These are phyloP conservation scores for Exutisphaerella laricina DNA, from an alignment of 2,329 filamentous ascomycete species.

Conservation along the genomic window DNA sequence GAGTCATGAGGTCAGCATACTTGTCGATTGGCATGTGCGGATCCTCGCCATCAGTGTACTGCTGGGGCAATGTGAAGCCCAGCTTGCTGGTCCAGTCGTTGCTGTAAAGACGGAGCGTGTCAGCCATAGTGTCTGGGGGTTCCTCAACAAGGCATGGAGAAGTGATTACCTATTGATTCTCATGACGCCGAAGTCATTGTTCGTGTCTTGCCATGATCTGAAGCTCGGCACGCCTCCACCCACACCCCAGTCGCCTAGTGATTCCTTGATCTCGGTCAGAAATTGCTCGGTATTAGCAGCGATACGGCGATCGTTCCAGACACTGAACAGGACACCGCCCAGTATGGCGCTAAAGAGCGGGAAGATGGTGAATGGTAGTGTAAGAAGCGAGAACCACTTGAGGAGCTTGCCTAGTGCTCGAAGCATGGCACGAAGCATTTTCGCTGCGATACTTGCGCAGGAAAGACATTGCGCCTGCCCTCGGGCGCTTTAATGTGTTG, in stretches of 20 bases:
- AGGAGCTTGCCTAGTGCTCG: constrained; percentile 11
- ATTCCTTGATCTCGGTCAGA: constrained; percentile 15
- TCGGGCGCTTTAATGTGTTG: too few relatives aligned
- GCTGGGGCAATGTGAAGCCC: constrained; percentile 13
- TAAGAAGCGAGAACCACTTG: constrained; percentile 15
- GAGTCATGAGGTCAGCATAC: constrained; percentile 10
- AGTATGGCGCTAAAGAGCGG: constrained; percentile 9
- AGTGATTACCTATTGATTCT: too few relatives aligned
- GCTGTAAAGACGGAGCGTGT: too few relatives aligned
- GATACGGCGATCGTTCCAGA: constrained; percentile 10
- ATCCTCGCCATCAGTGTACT: constrained; percentile 10
- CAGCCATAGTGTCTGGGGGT: too few relatives aligned
- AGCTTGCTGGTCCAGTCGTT: constrained; percentile 15
- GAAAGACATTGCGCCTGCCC: too few relatives aligned
- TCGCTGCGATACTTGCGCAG: too few relatives aligned
- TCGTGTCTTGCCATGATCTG: constrained; percentile 16
- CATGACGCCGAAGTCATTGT: constrained; percentile 16
- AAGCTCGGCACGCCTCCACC: constrained; percentile 13
- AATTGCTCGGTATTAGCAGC: constrained; percentile 10
- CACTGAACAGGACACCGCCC: constrained; percentile 9
- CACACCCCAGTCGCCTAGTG: constrained; percentile 12
- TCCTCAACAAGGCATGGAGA: too few relatives aligned
- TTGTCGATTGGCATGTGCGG: constrained; percentile 11
- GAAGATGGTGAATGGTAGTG: constrained; percentile 14
- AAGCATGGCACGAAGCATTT: too few relatives aligned